phyloP scores from a whole-genome alignment of 2,329 filamentous ascomycete species.

The Neobulgaria alba region DNA sequence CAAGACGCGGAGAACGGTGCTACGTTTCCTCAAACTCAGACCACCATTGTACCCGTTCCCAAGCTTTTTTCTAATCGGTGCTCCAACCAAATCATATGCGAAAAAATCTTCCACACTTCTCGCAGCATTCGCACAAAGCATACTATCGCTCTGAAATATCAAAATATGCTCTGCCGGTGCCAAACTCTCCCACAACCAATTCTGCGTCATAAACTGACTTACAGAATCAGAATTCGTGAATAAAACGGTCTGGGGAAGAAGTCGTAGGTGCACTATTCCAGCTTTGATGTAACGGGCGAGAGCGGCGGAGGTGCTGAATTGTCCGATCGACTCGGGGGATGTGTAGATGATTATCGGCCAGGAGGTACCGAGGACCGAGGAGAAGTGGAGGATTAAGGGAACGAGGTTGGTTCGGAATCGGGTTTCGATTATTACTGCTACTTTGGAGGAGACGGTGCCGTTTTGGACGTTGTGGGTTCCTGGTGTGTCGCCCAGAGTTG shows the following conservation, averaged over 20 bases:
- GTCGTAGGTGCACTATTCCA: conserved; percentile 31
- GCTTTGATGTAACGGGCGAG: conserved; percentile 31
- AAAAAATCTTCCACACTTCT: conserved; percentile 30
- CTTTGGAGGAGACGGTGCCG: conserved; percentile 24
- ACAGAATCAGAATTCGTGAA: conserved; percentile 27
- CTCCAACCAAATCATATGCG: conserved; percentile 31
- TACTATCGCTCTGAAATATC: conserved; percentile 31
- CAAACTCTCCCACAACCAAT: conserved; percentile 30
- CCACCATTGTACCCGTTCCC: conserved; percentile 31
- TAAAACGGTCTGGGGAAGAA: conserved; percentile 30
- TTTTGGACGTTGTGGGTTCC: conserved; percentile 17
- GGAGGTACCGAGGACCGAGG: conserved; percentile 33
- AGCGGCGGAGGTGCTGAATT: conserved; percentile 29
- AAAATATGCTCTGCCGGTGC: conserved; percentile 28
- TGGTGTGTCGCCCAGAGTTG: not conserved
- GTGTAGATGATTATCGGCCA: conserved; percentile 40
- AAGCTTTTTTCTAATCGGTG: conserved; percentile 23
- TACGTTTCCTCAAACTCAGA: conserved; percentile 31
- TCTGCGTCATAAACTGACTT: conserved; percentile 26
- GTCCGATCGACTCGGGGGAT: conserved; percentile 20
- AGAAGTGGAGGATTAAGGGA: conserved; percentile 34
- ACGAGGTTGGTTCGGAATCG: conserved; percentile 29
- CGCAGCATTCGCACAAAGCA: conserved; percentile 29
- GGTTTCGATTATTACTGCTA: conserved; percentile 33
- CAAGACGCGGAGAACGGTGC: conserved; percentile 27